Evolutionary conservation across 1,284 basidiomycete species (phyloP), one percentile per base, ranked within the genome.

Genomic region (Papiliotrema laurentii): DNA sequence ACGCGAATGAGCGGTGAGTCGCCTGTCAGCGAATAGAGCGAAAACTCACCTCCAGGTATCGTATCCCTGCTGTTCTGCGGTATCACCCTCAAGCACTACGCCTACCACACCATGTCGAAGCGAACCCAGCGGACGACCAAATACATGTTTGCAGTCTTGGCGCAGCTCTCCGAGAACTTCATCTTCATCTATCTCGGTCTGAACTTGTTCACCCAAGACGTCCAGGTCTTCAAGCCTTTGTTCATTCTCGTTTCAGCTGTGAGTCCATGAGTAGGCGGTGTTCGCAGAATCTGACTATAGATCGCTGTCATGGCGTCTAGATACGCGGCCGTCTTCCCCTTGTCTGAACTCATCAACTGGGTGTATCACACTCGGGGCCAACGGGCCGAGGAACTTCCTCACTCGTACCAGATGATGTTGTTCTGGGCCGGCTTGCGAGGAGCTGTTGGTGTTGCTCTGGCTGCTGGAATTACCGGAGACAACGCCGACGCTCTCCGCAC

Each of bases 141-240:
- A 70, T 96, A 93, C 77, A 87, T 96, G 55, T 97, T 96, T 74
- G 83, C 84, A 3, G 88, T 87, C 0, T 83, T 96, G 41, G 91
- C 93, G 0, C 87, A 92, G 65, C 82, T 98, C 21, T 91, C 89
- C 22, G 96, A 99, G 76, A 98, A 98, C 74, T 99, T 98, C 71
- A 97, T 99, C 75, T 99, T 99, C 77, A 93, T 99, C 68, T 98
- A 98, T 73, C 86, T 99, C 55, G 96, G 96, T 21, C 81, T 98
- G 58, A 89, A 89, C 39, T 80, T 98, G 16, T 99, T 98, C 79
- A 98, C 94, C 71, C 58, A 89, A 81, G 75, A 86, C 79, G 56
- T 87, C 81, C 85, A 74, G 81, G 83, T 96, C 60, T 89, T 97
- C 75, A 97, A 97, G 72, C 94, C 94, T 0, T 75, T 98, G 7